Evolutionary conservation across 2,329 filamentous ascomycete genomes (phyloP).

Genomic region (Diaporthe sp.): DNA sequence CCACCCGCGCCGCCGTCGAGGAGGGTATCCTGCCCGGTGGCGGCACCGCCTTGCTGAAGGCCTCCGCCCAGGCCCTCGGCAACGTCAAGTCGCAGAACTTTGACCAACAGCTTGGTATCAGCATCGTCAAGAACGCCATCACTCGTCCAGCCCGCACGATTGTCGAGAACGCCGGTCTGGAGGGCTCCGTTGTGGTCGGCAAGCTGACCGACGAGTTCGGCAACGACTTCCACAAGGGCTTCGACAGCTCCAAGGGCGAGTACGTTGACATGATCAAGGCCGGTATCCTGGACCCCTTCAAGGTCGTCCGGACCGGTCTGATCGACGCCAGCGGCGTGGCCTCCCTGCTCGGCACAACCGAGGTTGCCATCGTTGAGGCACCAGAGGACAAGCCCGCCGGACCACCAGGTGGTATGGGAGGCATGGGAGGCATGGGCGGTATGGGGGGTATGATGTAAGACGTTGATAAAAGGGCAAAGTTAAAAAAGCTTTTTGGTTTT

Average conservation of each 20-base stretch:
- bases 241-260: conserved; percentile 95
- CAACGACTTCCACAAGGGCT: conserved; percentile 96
- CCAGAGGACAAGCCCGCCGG: conserved; percentile 88
- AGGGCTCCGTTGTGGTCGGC: conserved; percentile 96
- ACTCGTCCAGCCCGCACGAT: conserved; percentile 94
- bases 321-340: conserved; percentile 96
- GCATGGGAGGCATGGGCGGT: conserved; percentile 65
- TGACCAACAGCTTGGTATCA: conserved; percentile 98
- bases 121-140: conserved; percentile 98
- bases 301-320: conserved; percentile 97
- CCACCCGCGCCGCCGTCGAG: conserved; percentile 97
- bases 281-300: conserved; percentile 98
- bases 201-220: conserved; percentile 97
- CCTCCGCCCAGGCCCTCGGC: conserved; percentile 87
- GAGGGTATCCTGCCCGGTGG: conserved; percentile 99
- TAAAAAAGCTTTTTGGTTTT: conserved; percentile 44
- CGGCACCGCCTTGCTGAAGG: conserved; percentile 98
- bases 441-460: conserved; percentile 75
- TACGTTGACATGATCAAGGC: conserved; percentile 98
- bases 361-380: conserved; percentile 97
- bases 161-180: conserved; percentile 96
- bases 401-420: conserved; percentile 77
- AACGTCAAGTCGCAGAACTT: conserved; percentile 93
- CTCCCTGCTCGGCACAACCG: conserved; percentile 95
- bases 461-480: conserved; percentile 34